Conservation (phyloP, 257 asterid genomes). For the Nicotiana knightiana region DNA sequence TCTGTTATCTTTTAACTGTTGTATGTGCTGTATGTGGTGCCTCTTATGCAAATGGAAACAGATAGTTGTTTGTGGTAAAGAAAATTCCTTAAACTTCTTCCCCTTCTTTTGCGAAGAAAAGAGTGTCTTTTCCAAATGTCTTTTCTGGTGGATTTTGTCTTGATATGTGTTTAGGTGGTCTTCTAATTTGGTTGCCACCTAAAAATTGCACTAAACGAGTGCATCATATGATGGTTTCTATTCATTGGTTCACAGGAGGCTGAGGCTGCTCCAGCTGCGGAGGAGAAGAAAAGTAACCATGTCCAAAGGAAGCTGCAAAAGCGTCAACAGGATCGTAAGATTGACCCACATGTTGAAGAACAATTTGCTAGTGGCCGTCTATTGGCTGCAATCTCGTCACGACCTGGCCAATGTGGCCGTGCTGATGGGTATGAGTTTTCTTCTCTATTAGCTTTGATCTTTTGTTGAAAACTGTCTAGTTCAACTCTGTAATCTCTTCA, state of each 20-base stretch:
- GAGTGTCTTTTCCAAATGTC: not conserved
- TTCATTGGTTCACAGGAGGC: conserved; percentile 14
- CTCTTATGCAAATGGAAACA: not conserved
- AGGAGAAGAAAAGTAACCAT: conserved; percentile 41
- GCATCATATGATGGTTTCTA: not conserved
- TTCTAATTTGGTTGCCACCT: not conserved
- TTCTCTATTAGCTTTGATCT: not conserved
- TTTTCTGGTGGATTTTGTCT: not conserved
- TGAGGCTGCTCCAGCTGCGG: conserved; percentile 31
- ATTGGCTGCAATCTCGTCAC: conserved; percentile 41
- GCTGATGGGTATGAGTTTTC: conserved; percentile 34
- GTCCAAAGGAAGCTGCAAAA: conserved; percentile 35
- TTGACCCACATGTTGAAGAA: conserved; percentile 46
- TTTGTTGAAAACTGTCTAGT: not conserved
- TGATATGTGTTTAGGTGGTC: not conserved
- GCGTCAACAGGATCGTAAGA: conserved; percentile 41
- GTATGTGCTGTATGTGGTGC: not conserved
- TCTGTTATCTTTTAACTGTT: not conserved
- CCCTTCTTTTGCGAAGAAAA: not conserved
- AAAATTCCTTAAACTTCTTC: too few species aligned
- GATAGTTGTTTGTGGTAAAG: not conserved
- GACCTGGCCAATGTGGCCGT: conserved; percentile 55
- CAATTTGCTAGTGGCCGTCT: conserved; percentile 45
- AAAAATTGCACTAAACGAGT: not conserved
- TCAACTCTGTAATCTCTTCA: not conserved